These are phyloP conservation scores for Davidsoniella neocaledoniae DNA, from an alignment of 2,329 filamentous ascomycete species.

Conservation along the genomic window DNA sequence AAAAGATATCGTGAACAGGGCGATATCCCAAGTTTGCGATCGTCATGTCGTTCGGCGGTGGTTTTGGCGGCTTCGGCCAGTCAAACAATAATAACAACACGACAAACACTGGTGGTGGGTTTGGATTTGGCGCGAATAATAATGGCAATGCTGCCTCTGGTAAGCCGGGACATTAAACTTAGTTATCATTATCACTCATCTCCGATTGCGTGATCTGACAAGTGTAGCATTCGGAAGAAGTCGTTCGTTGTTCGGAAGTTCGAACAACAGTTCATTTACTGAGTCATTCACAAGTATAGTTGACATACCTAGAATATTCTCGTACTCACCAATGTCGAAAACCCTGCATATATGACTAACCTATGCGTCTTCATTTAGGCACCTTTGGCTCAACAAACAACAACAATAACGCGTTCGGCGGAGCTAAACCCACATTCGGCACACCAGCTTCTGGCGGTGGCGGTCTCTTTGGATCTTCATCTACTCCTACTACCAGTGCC, in stretches of 20 bases:
- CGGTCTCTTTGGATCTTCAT: conserved; percentile 29
- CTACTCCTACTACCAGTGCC: conserved; percentile 19
- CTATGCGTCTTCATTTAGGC: conserved; percentile 9
- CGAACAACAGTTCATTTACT: background rate
- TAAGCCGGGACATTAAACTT: conserved; percentile 20
- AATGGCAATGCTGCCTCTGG: conserved; percentile 20
- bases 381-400: conserved; percentile 17
- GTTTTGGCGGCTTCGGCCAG: conserved; percentile 28
- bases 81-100: conserved; percentile 34
- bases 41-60: conserved; percentile 38
- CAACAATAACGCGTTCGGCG: conserved; percentile 22
- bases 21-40: too few species aligned
- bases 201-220: too few species aligned
- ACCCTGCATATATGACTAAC: background rate
- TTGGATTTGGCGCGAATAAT: conserved; percentile 25
- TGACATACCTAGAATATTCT: conserved; percentile 2
- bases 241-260: background rate
- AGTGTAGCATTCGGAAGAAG: too few species aligned
- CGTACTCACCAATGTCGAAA: conserved; percentile 12
- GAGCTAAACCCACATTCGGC: conserved; percentile 36
- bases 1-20: too few species aligned
- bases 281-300: too few species aligned
- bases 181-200: conserved; percentile 20
- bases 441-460: conserved; percentile 25
- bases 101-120: conserved; percentile 23